Evolutionary conservation across 192 early-diverging fungal genomes (phyloP), one percentile per base, ranked within the genome.

Genomic region (Allomyces javanicus): DNA sequence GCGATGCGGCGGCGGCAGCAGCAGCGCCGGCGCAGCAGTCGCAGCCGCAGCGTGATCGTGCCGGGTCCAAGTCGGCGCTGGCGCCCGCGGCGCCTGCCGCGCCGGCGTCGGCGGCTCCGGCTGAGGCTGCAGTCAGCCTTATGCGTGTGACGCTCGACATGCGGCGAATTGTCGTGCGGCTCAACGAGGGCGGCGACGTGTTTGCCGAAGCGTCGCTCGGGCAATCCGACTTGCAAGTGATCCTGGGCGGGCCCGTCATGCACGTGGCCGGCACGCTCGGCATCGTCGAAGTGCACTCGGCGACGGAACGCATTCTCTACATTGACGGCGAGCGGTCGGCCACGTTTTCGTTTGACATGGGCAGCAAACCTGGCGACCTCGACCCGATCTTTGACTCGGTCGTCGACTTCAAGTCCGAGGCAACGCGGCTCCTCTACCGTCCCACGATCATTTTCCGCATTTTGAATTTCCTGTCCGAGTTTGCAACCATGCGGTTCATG

Each of bases 241-340:
- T 84, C 0, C 67, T 93, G 64, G 81, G 77, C 10, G 67, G 81
- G 10, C 72, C 78, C 43, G 80, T 76, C 22, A 74, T 88, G 66
- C 72, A 79, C 3, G 79, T 89, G 1, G 79, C 76, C 23, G 87
- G 86, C 62, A 84, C 83, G 61, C 73, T 91, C 33, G 89, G 86
- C 12, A 86, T n/a, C 17, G 17, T 58, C 50, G 50, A 58, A 6
- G 50, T 58, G 50, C 21, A n/a, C 17, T 58, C 21, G 50, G 17
- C 50, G 17, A 58, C 50, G 17, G 50, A 14, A 58, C 50, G 50
- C 50, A 58, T 58, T 58, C 72, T 96, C 10, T 80, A 79, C 4
- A 90, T 98, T 67, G 86, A 94, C 73, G 90, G 92, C 12, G 86
- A 89, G 26, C 85, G 94, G 65, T 75, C 93, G 27, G 91, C 91